These are phyloP conservation scores for Collybiopsis luxurians DNA, from an alignment of 768 basidiomycete species.

Conservation along the genomic window DNA sequence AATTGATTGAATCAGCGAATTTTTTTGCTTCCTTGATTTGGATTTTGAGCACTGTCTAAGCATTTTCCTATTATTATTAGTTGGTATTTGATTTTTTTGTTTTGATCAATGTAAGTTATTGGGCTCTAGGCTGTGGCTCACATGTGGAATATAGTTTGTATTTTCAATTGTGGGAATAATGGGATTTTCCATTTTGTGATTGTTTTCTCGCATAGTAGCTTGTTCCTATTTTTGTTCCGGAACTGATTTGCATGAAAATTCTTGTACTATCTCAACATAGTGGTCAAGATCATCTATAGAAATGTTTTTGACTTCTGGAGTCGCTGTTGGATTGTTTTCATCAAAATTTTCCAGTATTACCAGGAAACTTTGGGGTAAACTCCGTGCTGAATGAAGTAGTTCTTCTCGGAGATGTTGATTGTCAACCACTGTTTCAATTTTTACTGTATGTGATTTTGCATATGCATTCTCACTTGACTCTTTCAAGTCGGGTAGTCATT, in stretches of 20 bases:
- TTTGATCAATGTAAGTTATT: neutral
- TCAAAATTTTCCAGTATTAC: neutral
- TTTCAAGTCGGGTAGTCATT: neutral
- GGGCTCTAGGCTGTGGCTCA: neutral
- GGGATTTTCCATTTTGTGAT: too few species aligned
- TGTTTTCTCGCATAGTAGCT: too few species aligned
- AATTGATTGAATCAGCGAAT: too few species aligned
- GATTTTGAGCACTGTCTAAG: neutral
- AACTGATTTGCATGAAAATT: too few species aligned
- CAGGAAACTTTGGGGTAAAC: neutral
- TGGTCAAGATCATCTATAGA: neutral
- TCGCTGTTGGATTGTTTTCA: neutral
- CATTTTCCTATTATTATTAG: neutral
- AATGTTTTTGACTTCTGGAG: neutral
- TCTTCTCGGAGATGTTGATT: neutral
- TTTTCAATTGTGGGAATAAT: too few species aligned
- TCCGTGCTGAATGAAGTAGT: neutral
- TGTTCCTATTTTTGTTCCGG: too few species aligned
- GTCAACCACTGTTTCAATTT: neutral
- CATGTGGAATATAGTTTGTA: neutral
- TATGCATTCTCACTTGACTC: neutral
- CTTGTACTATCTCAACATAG: neutral
- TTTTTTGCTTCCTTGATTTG: neutral
- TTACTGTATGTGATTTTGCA: too few species aligned
- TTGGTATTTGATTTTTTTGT: neutral